These are phyloP conservation scores for Chaetomiaceae sp. DNA, from an alignment of 2,329 filamentous ascomycete genomes.

Conservation along the genomic window DNA sequence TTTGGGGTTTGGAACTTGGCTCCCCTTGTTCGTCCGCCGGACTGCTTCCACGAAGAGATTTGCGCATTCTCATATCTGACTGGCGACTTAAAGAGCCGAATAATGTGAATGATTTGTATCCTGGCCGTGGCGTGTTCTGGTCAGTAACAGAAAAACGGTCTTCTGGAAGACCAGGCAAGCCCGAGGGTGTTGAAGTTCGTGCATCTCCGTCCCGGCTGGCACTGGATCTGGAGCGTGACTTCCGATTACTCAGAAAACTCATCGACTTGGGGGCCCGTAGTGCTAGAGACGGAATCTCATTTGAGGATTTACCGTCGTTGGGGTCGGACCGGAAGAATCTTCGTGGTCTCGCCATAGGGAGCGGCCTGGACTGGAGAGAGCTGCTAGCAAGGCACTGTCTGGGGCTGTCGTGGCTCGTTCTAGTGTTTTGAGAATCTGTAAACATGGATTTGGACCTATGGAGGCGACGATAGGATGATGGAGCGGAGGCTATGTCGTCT, in stretches of 20 bases:
- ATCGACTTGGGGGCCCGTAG: constrained; percentile 52
- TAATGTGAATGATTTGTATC: constrained; percentile 41
- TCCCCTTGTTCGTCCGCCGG: constrained; percentile 26
- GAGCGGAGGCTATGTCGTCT: constrained; percentile 44
- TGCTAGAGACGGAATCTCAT: constrained; percentile 18
- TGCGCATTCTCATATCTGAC: constrained; percentile 39
- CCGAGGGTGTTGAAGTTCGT: background rate
- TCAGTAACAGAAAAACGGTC: background rate
- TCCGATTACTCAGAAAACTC: constrained; percentile 43
- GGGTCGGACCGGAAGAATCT: constrained; percentile 22
- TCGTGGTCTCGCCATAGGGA: constrained; percentile 2
- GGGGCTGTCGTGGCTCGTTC: constrained; percentile 14
- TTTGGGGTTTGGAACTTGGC: constrained; percentile 7
- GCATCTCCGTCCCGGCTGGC: constrained; percentile 33
- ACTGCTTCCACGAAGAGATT: constrained; percentile 47
- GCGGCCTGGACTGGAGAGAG: background rate
- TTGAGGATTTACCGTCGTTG: constrained; percentile 31
- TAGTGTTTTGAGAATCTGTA: constrained; percentile 27
- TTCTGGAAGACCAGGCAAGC: constrained; percentile 5
- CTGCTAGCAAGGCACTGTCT: background rate
- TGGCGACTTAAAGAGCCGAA: constrained; percentile 39
- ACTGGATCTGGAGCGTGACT: constrained; percentile 30
- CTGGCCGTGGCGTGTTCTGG: constrained; percentile 28
- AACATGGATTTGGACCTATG: constrained; percentile 56
- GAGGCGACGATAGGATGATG: constrained; percentile 46